Evolutionary conservation across 2,329 filamentous ascomycete species (phyloP).

Genomic region (Elsinoe australis): DNA sequence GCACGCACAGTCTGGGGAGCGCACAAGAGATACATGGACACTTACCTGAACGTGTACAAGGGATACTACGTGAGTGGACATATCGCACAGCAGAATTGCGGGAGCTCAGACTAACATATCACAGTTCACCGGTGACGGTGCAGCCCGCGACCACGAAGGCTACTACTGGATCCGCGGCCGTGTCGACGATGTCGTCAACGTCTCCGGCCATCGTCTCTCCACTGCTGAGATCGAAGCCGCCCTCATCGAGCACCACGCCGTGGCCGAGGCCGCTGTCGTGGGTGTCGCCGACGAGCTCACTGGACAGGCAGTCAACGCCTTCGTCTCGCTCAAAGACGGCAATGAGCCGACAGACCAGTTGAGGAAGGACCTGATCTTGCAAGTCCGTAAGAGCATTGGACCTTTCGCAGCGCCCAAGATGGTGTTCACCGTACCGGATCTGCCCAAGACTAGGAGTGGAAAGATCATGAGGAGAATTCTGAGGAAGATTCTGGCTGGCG

Average conservation of each 20-base stretch:
- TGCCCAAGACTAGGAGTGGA: conserved; percentile 93
- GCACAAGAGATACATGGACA: conserved; percentile 98
- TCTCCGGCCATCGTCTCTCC: conserved; percentile 89
- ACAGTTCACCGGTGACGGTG: conserved; percentile 89
- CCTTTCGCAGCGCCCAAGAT: conserved; percentile 95
- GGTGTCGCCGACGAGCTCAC: conserved; percentile 90
- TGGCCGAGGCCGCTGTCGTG: conserved; percentile 92
- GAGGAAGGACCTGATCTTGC: conserved; percentile 86
- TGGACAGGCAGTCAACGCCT: conserved; percentile 94
- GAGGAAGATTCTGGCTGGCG: conserved; percentile 92
- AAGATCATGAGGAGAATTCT: conserved; percentile 99
- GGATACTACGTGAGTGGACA: conserved; percentile 79
- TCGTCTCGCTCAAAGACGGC: conserved; percentile 84
- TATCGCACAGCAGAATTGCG: background rate
- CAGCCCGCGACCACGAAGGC: conserved; percentile 90
- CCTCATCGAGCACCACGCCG: conserved; percentile 78
- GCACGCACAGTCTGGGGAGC: conserved; percentile 95
- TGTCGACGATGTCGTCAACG: conserved; percentile 97
- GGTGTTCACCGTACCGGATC: conserved; percentile 81
- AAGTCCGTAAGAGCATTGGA: conserved; percentile 94
- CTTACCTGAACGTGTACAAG: conserved; percentile 94
- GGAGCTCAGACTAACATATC: conserved; percentile 15
- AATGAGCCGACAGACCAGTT: conserved; percentile 69
- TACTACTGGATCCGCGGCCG: conserved; percentile 99
- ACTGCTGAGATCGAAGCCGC: conserved; percentile 98